phyloP scores from a whole-genome alignment of 2,329 filamentous ascomycete species.

The Exophiala dermatitidis region DNA sequence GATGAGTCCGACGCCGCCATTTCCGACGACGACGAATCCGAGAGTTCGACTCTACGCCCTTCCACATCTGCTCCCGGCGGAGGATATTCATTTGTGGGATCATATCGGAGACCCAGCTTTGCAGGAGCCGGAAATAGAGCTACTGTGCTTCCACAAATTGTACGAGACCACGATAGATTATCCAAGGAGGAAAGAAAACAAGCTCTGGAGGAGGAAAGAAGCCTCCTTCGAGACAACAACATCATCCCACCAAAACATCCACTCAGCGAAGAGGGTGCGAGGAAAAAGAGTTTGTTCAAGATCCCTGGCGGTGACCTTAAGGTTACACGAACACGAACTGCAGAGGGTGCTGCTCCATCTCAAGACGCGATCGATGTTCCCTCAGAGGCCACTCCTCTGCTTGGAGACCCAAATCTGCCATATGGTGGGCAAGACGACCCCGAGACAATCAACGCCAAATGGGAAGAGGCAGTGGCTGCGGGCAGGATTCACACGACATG shows the following conservation, averaged over 20 bases:
- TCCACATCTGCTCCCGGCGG: constrained; percentile 34
- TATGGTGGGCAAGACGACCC: constrained; percentile 45
- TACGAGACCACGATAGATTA: constrained; percentile 39
- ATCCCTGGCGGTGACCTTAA: constrained; percentile 24
- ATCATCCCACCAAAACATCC: constrained; percentile 49
- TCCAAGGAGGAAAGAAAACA: constrained; percentile 48
- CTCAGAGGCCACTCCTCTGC: constrained; percentile 45
- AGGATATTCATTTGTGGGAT: constrained; percentile 49
- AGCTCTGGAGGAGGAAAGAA: constrained; percentile 51
- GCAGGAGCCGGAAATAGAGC: constrained; percentile 66
- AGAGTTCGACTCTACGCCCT: constrained; percentile 38
- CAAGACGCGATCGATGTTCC: constrained; percentile 18
- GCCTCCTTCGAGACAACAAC: constrained; percentile 53
- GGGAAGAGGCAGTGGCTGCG: constrained; percentile 75
- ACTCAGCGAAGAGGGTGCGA: constrained; percentile 22
- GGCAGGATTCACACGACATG: constrained; percentile 84
- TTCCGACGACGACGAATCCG: constrained; percentile 32
- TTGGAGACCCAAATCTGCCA: constrained; percentile 36
- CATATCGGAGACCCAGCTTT: constrained; percentile 70
- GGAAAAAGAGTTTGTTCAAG: constrained; percentile 16
- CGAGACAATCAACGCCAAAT: constrained; percentile 62
- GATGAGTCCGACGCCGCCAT: constrained; percentile 46
- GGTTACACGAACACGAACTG: constrained; percentile 25
- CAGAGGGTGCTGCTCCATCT: constrained; percentile 14
- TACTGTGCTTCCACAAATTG: constrained; percentile 52